These are phyloP conservation scores for Candida sp. DNA, from an alignment of 1,139 yeast genomes.

Conservation along the genomic window DNA sequence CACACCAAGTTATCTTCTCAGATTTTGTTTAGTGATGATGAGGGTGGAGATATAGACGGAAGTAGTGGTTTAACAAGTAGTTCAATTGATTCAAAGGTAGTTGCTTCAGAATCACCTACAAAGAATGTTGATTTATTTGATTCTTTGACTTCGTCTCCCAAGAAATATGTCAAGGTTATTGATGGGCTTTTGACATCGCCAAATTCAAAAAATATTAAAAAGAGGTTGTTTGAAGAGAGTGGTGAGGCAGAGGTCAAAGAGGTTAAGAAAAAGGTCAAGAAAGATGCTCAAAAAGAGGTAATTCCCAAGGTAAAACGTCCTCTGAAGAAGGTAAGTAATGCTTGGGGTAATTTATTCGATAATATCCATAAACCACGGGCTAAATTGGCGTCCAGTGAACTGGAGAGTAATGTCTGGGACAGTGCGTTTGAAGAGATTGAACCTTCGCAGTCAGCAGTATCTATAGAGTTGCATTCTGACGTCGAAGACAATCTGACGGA, in stretches of 20 bases:
- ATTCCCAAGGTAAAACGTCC: not conserved
- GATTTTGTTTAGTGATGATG: constrained; percentile 4
- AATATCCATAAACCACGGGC: constrained; percentile 8
- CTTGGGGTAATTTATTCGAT: constrained; percentile 14
- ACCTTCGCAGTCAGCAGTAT: not conserved
- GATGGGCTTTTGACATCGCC: constrained; percentile 7
- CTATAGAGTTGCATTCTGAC: not conserved
- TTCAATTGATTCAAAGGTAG: constrained; percentile 4
- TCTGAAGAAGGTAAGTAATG: constrained; percentile 6
- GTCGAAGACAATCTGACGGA: not conserved
- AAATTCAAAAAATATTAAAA: constrained; percentile 2
- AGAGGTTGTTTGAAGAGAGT: not conserved
- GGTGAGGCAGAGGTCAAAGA: not conserved
- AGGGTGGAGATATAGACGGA: constrained; percentile 5
- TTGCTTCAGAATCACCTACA: constrained; percentile 3
- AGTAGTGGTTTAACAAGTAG: constrained; percentile 1
- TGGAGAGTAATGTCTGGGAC: not conserved
- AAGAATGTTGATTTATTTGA: not conserved
- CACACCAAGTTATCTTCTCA: not conserved
- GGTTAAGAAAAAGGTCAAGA: no score
- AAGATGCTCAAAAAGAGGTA: not conserved
- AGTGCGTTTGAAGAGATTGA: constrained; percentile 3
- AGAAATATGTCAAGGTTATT: constrained; percentile 13
- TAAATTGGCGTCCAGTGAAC: constrained; percentile 3
- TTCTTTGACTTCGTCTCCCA: constrained; percentile 16